Base-by-base conservation (phyloP, 306 rosid genomes). In the Vicia faba region DNA sequence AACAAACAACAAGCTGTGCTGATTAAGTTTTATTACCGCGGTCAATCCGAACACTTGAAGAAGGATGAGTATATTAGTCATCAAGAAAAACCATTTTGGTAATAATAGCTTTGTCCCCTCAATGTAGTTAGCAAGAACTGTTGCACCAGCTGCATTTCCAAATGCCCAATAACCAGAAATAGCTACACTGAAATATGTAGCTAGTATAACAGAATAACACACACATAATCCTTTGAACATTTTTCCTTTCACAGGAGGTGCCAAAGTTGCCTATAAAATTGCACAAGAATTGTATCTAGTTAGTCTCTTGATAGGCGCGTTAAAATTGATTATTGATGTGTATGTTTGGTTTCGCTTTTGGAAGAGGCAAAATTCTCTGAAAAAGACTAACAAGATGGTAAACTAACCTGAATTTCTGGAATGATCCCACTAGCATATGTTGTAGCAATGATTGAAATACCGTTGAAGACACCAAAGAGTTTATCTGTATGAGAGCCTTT, bases 111-210 rank as follows among this genome's bases (percentile, higher is more conserved):
- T 73, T 0, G 26, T 38, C 53, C 1, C 71, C 10, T 64, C 62
- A 79, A 88, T 68, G 36, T 87, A 88, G 74, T 85, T 91, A 2
- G 56, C 3, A 65, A 89, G 78, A 80, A 91, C 1, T 6, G 90
- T 77, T 59, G 66, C 76, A 80, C 15, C 25, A 3, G 95, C 67
- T 18, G 76, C 61, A 75, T 87, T 87, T 11, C 97, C 97, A 78
- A 89, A 91, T 11, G 90, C 85, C 96, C 97, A 91, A 79, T 91
- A 91, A 11, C 92, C 97, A 25, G 97, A 84, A 6, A 89, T 82
- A 15, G 81, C 88, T 2, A 85, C 87, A 28, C 80, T 84, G 40
- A 80, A 86, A 44, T 55, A 91, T 12, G 87, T 85, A 8, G 54
- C 20, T 16, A 23, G 77, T 79, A 89, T 75, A 14, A 91, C 96